Percentiles rank a stretch among this genome's conserved stretches.
These are phyloP conservation scores for Globisporangium okanoganense DNA, from an alignment of 352 stramenopile genomes.

Conservation along the genomic window DNA sequence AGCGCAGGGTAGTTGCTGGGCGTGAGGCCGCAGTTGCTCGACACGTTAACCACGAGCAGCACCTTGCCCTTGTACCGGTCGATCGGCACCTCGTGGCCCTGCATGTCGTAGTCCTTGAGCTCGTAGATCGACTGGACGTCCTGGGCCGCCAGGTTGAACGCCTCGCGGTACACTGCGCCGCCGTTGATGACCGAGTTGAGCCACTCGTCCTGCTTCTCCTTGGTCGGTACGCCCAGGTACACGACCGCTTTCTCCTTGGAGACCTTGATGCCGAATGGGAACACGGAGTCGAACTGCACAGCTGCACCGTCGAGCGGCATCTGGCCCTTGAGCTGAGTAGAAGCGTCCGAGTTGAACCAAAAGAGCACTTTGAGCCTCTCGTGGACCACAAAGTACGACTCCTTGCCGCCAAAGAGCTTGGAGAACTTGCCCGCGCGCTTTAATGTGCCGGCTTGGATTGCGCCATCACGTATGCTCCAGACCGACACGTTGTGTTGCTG, in stretches of 20 bases:
- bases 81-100: constrained; percentile 27
- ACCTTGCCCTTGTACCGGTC: constrained; percentile 3
- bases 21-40: constrained; percentile 44
- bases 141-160: constrained; percentile 14
- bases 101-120: constrained; percentile 39
- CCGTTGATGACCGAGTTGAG: constrained; percentile 7
- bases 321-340: not conserved
- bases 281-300: not conserved
- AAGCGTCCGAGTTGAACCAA: not conserved
- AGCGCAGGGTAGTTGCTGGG: constrained; percentile 29
- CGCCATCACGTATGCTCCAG: not conserved
- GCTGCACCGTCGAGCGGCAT: not conserved
- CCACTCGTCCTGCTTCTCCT: constrained; percentile 9
- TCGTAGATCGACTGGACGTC: constrained; percentile 45
- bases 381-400: not conserved
- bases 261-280: not conserved
- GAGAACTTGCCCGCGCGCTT: not conserved
- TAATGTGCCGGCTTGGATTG: not conserved
- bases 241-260: not conserved
- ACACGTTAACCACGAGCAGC: constrained; percentile 18
- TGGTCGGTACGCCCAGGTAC: not conserved
- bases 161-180: constrained; percentile 18
- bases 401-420: not conserved
- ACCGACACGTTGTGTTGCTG: not conserved
- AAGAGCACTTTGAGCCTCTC: not conserved